Conservation (phyloP, 2,329 filamentous ascomycete species). For the Penicillium sp. region DNA sequence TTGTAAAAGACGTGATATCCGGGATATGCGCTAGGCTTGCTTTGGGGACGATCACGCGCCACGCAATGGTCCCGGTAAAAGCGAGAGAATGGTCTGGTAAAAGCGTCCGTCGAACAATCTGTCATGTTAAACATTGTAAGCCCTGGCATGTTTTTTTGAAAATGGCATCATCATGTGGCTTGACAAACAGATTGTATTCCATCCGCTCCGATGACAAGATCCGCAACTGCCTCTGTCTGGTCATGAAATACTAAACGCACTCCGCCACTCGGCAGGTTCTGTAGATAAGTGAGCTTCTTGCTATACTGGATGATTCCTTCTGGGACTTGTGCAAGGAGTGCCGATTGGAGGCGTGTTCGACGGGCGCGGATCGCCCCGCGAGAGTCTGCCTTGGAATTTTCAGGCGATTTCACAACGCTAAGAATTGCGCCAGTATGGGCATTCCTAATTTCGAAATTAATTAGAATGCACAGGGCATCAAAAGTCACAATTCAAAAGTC, state of each 20-base stretch:
- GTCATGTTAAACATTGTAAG: no score
- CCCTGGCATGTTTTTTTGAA: not conserved
- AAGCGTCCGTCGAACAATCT: slow-evolving; percentile 49
- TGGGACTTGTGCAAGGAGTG: slow-evolving; percentile 53
- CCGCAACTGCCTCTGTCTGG: slow-evolving; percentile 43
- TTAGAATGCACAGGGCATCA: not conserved
- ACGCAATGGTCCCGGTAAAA: slow-evolving; percentile 56
- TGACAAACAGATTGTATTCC: slow-evolving; percentile 54
- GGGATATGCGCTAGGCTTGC: slow-evolving; percentile 39
- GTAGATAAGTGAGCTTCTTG: slow-evolving; percentile 49
- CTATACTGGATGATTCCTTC: slow-evolving; percentile 49
- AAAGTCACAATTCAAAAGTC: not conserved
- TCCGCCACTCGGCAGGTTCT: slow-evolving; percentile 43
- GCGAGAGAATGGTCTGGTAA: slow-evolving; percentile 51
- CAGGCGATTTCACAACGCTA: slow-evolving; percentile 31
- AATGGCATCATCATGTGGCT: not conserved
- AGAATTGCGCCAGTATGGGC: slow-evolving; percentile 20
- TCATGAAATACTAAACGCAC: slow-evolving; percentile 54
- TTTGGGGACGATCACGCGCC: slow-evolving; percentile 49
- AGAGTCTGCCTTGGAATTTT: slow-evolving; percentile 16
- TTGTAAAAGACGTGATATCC: slow-evolving; percentile 39
- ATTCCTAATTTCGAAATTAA: slow-evolving; percentile 10
- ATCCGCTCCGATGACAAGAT: slow-evolving; percentile 58
- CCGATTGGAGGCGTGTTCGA: slow-evolving; percentile 51
- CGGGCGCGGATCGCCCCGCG: slow-evolving; percentile 34